phyloP scores from a whole-genome alignment of 106 monocot genomes.

The Iris macrosiphon region DNA sequence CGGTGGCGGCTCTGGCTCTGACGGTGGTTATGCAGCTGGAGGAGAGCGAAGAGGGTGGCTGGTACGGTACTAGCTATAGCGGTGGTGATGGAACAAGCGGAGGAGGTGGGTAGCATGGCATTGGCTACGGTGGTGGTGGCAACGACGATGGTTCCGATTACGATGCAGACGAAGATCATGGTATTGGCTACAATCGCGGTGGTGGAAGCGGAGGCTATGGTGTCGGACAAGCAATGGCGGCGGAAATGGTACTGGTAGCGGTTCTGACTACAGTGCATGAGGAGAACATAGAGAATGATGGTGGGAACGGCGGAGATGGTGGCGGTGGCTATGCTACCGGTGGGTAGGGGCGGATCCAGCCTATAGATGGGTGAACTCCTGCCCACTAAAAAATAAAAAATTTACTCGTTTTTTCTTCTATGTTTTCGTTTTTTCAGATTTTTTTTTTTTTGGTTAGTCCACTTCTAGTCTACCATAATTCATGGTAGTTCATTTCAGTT shows the following conservation, averaged over 20 bases:
- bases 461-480: too few species aligned
- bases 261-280: not conserved
- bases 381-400: too few species aligned
- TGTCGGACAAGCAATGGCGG: not conserved
- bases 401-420: too few species aligned
- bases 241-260: constrained; percentile 4
- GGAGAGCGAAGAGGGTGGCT: not conserved
- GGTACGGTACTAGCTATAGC: not conserved
- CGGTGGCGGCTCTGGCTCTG: too few species aligned
- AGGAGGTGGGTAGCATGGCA: not conserved
- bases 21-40: not conserved
- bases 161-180: constrained; percentile 2
- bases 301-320: constrained; percentile 1
- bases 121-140: constrained; percentile 4
- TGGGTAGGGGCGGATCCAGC: too few species aligned
- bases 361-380: too few species aligned
- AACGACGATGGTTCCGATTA: not conserved
- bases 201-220: too few species aligned
- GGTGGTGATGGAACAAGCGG: not conserved
- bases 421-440: too few species aligned
- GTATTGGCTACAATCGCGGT: too few species aligned
- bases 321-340: too few species aligned
- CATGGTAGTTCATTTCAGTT: too few species aligned
- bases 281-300: constrained; percentile 8
- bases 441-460: too few species aligned